Evolutionary conservation across 129 eudicot species (phyloP), one percentile per base, ranked within the genome.

Genomic region (Lactuca sativa): DNA sequence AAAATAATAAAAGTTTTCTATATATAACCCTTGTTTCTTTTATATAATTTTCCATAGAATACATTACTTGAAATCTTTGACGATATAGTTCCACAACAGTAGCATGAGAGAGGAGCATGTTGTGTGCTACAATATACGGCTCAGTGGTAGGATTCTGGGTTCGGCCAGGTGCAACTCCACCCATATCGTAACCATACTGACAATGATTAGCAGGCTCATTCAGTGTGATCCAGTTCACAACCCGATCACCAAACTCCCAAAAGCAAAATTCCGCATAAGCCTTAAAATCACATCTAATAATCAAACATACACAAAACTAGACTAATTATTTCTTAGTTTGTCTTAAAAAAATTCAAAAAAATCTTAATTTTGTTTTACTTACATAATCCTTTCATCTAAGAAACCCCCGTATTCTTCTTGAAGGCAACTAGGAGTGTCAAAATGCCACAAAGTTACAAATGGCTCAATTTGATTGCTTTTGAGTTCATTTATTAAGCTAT

Each of bases 191-290:
- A 60, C 81, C 81, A 53, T 55, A 51, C 64, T 18, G 7, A 62
- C 48, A 36, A 32, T 68, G 54, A 40, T 69, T 59, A 37, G 62
- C 64, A 0, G 81, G 81, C 36, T 76, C 81, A 57, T 76, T 76
- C 52, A 76, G 11, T 9, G 81, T 76, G 32, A 38, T 44, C 81
- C 81, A 76, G 32, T 76, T 33, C 68, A 69, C 70, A 5, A 76
- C 81, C n/a, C 81, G 76, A 10, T 76, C 81, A 69, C 81, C 81
- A 54, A 76, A 76, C 64, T 76, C 76, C 65, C 75, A 60, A 44
- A 76, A 76, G 51, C 81, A 76, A 54, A 69, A 76, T 16, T 76
- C 81, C 14, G 60, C 66, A 76, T 76, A 76, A 53, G 62, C 64
- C 51, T 16, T 59, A 36, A 61, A 76, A 31, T 76, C 81, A 43